Evolutionary conservation across 2,329 filamentous ascomycete genomes (phyloP), one percentile per base, ranked within the genome.

Genomic region (Bipolaris oryzae): DNA sequence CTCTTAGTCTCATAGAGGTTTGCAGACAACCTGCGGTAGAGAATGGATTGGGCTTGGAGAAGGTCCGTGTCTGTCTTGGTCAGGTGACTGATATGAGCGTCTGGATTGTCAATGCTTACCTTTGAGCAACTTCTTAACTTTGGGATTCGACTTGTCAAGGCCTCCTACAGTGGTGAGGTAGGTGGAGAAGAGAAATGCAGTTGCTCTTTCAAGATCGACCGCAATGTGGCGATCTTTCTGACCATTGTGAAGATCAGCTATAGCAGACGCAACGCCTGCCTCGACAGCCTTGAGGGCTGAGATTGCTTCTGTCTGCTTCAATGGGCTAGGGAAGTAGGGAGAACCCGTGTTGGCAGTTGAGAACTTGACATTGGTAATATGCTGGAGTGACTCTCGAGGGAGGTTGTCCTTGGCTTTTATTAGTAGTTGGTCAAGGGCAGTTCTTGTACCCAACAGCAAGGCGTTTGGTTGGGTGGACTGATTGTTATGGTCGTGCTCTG

Each of bases 21-120:
- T 13, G 89, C 89, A 10, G 89, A 89, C 74, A 91, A 81, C 58
- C 89, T 85, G 9, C 89, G 84, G 69, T 92, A 92, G 6, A 85
- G 78, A 59, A 87, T 85, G 2, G 89, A 90, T 70, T 92, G 89
- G 1, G 89, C 89, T 58, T 84, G 78, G 5, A 90, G 77, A 20
- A 91, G 75, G 74, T 92, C 89, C 66, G 89, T 92, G 65, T 91
- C 89, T 91, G 44, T n/a, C 15, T 25, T 3, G 2, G 43, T 66
- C 46, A 64, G 64, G 68, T 20, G 42, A 49, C 16, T 23, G 7
- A 18, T 23, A n/a, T 9, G 11, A 28, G 3, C 18, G 7, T 41
- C n/a, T 11, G 10, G 43, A 11, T 35, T n/a, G 41, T 28, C 11
- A n/a, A 31, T 16, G 21, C 42, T 15, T 25, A 76, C 78, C 69